phyloP scores from a whole-genome alignment of 2,329 filamentous ascomycete genomes.

The Ceratocystis smalleyi region DNA sequence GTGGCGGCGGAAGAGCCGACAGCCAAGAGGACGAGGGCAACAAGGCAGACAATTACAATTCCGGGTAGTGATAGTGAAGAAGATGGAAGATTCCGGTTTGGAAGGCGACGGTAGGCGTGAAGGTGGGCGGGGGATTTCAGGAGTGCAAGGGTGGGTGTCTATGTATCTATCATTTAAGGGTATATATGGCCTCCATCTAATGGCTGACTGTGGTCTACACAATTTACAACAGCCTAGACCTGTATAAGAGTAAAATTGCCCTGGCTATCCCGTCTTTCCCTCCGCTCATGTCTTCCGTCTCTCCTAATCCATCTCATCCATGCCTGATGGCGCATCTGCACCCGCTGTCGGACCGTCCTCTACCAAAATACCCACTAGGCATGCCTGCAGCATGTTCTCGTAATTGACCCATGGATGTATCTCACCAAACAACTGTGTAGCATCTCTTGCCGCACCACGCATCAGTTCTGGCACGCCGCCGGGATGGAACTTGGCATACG shows the following conservation, averaged over 20 bases:
- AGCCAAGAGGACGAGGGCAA: slow-evolving; percentile 24
- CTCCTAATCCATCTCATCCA: slow-evolving; percentile 47
- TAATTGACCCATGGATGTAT: slow-evolving; percentile 60
- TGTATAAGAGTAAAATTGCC: no score
- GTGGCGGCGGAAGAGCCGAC: slow-evolving; percentile 21
- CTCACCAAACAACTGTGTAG: slow-evolving; percentile 47
- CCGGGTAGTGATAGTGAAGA: slow-evolving; percentile 38
- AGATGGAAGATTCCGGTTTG: slow-evolving; percentile 41
- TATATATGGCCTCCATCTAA: slow-evolving; percentile 1
- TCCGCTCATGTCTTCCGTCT: no score
- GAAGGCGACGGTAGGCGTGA: slow-evolving; percentile 29
- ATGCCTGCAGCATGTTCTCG: slow-evolving; percentile 50
- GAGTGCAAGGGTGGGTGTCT: neutral
- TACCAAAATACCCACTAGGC: slow-evolving; percentile 47
- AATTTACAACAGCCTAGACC: no score
- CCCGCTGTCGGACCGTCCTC: slow-evolving; percentile 36
- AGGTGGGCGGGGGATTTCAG: neutral
- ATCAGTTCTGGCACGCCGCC: slow-evolving; percentile 65
- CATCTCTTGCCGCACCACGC: slow-evolving; percentile 45
- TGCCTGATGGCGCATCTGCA: slow-evolving; percentile 27
- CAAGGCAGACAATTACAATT: slow-evolving; percentile 24
- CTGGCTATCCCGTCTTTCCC: no score
- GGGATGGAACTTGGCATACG: slow-evolving; percentile 81
- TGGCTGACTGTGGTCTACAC: neutral
- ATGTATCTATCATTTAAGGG: slow-evolving; percentile 3